Evolutionary conservation across 2,329 filamentous ascomycete species (phyloP).

Genomic region (Fusarium clavum): DNA sequence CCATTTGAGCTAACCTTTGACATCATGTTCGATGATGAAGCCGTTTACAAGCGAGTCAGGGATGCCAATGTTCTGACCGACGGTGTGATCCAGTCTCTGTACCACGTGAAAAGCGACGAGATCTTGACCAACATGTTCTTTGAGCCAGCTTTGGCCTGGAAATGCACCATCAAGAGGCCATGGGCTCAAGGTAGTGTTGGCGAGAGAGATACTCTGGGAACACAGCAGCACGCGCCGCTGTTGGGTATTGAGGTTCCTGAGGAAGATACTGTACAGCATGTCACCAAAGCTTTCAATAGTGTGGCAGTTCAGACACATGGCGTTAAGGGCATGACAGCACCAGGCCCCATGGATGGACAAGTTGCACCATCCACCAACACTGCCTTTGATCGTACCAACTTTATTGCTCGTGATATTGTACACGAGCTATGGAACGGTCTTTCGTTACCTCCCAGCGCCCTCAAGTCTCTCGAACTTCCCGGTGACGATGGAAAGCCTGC

Average conservation of each 20-base stretch:
- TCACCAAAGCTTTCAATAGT: neutral
- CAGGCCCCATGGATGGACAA: neutral
- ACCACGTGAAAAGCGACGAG: conserved; percentile 43
- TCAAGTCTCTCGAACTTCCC: neutral
- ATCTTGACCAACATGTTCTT: conserved; percentile 54
- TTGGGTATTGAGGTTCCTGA: neutral
- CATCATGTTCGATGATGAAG: conserved; percentile 58
- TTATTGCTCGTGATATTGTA: neutral
- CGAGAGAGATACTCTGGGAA: conserved; percentile 5
- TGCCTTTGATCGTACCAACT: neutral
- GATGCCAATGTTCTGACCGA: conserved; percentile 51
- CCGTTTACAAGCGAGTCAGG: conserved; percentile 53
- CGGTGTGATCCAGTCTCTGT: conserved; percentile 51
- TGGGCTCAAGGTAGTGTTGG: conserved; percentile 50
- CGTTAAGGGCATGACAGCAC: neutral
- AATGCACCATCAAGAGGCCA: conserved; percentile 56
- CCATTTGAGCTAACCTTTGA: conserved; percentile 65
- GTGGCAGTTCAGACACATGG: neutral
- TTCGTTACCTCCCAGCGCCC: neutral
- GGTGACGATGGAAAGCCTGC: neutral
- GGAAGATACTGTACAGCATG: neutral
- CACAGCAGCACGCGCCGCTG: neutral
- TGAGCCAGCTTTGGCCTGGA: conserved; percentile 59
- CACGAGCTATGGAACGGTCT: neutral
- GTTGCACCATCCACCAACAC: neutral